phyloP scores from a whole-genome alignment of 208 protist species.

The Acanthamoeba rhysodes region DNA sequence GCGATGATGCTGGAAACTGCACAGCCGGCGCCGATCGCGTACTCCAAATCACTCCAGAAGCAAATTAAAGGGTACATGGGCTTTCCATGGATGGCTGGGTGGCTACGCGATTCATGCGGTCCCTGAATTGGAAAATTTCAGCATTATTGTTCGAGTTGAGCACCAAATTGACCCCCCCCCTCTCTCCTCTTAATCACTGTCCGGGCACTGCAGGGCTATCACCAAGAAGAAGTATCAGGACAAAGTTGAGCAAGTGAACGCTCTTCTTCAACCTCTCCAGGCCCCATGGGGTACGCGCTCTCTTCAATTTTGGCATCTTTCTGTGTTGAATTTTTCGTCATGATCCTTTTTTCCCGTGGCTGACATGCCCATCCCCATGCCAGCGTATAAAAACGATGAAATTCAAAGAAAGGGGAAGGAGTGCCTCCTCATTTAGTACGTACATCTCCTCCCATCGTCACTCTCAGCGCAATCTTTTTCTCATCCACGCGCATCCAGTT shows the following conservation, averaged over 20 bases:
- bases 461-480: neutral
- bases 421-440: slow-evolving; percentile 41
- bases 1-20: slow-evolving; percentile 3
- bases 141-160: neutral
- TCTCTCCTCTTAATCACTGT: neutral
- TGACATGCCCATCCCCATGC: neutral
- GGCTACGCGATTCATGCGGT: neutral
- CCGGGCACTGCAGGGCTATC: neutral
- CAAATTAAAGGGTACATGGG: neutral
- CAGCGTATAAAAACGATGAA: slow-evolving; percentile 45
- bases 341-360: neutral
- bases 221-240: slow-evolving; percentile 65
- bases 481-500: neutral
- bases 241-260: slow-evolving; percentile 34
- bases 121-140: neutral
- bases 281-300: neutral
- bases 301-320: neutral
- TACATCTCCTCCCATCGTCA: neutral
- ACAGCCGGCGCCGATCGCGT: neutral
- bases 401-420: slow-evolving; percentile 21
- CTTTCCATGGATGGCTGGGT: neutral
- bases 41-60: neutral
- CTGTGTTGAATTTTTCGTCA: neutral
- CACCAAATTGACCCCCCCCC: neutral
- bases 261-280: slow-evolving; percentile 28